A percentile compares a stretch with the other conserved stretches of the same genome.
These are phyloP conservation scores for Diaporthe citrichinensis DNA, from an alignment of 2,329 filamentous ascomycete genomes.

Conservation along the genomic window DNA sequence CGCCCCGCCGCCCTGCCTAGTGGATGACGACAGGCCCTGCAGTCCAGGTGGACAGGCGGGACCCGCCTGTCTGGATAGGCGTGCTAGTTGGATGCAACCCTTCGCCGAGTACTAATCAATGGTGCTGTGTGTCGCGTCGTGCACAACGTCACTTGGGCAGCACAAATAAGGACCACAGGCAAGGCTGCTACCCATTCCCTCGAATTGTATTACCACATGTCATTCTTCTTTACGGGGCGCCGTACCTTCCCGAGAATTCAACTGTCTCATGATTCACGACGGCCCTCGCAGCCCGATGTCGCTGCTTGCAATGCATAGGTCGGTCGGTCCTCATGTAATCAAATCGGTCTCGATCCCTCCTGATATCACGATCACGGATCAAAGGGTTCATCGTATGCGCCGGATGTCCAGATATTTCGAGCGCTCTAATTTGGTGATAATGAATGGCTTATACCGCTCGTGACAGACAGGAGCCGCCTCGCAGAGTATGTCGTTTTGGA, in stretches of 20 bases:
- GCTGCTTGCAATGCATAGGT: neutral
- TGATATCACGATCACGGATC: no score
- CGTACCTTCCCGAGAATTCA: no score
- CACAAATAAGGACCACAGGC: neutral
- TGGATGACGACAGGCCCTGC: neutral
- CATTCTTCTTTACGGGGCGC: no score
- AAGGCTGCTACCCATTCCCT: neutral
- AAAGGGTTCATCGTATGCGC: no score
- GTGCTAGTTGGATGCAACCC: neutral
- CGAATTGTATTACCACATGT: no score
- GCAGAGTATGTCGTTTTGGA: neutral
- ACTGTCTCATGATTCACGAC: neutral
- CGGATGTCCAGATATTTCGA: no score
- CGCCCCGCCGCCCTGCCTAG: neutral
- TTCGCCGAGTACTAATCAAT: neutral
- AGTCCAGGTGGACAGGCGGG: neutral
- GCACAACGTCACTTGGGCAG: neutral
- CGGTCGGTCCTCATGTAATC: neutral
- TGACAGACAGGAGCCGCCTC: neutral
- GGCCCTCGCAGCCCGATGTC: neutral
- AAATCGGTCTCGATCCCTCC: no score
- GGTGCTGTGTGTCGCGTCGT: neutral
- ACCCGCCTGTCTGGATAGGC: constrained; percentile 12
- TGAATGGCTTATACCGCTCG: neutral
- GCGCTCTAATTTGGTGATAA: no score